Evolutionary conservation across 331 rosid species (phyloP), one percentile per base, ranked within the genome.

Genomic region (Cydonia oblonga): DNA sequence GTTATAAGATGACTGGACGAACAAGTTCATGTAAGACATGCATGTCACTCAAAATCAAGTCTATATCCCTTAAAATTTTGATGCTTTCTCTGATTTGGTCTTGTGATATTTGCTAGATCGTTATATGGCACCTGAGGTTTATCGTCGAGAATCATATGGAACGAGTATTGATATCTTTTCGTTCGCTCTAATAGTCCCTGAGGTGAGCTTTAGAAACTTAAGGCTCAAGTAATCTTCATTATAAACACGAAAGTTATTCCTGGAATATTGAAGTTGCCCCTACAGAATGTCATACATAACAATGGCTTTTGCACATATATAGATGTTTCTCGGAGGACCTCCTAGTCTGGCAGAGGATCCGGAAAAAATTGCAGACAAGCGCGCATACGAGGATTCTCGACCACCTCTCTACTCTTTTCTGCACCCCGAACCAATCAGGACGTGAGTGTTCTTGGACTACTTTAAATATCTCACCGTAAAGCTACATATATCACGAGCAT

Each of bases 121-220:
- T 3, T 78, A 78, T 70, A 78, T 78, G 81, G 81, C 74, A 19
- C 81, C 81, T 10, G 81, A 78, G 64, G 81, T 78, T 16, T 72
- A 72, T 78, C 74, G 81, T 58, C 74, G 81, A 5, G 78, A 78
- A 72, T 42, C 73, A 22, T 72, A 66, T 35, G 81, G 81, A 29
- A 78, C 22, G 26, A 49, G 65, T 23, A 75, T 78, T 1, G 81
- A 78, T 33, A 75, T 78, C 35, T 78, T 78, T 64, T 66, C 81
- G 8, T 72, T 78, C n/a, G 69, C 74, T 57, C 69, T 72, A n/a
- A 19, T 78, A 46, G 81, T 78, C 35, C 68, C 66, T 8, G 81
- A 78, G 69, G 81, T 77, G 23, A 22, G 13, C 42, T 14, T 62
- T 30, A 2, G 13, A 62, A 60, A 14, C 29, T 7, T 24, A 13